These are phyloP conservation scores for Barbatosphaeria neglecta DNA, from an alignment of 495 filamentous ascomycete species.

Conservation along the genomic window DNA sequence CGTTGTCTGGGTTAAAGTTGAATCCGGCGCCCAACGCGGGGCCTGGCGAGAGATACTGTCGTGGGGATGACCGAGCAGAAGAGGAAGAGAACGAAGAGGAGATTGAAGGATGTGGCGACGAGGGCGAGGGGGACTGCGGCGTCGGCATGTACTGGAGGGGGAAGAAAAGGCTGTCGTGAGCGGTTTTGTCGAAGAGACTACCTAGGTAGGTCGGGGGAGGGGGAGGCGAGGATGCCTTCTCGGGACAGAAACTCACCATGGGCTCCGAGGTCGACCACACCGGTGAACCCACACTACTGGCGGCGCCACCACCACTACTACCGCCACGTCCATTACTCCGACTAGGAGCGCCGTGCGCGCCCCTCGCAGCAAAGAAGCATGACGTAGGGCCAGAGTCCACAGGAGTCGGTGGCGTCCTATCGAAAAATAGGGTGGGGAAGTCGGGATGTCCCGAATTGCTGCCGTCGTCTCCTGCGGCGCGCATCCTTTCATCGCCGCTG, in stretches of 20 bases:
- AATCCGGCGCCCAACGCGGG: not conserved
- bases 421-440: not conserved
- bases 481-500: not conserved
- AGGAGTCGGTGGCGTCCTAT: not conserved
- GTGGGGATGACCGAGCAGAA: not conserved
- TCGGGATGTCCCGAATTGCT: no score
- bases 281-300: not conserved
- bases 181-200: not conserved
- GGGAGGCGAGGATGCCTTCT: no score
- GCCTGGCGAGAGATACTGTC: not conserved
- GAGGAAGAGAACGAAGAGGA: not conserved
- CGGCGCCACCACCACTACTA: no score
- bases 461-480: no score
- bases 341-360: not conserved
- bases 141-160: not conserved
- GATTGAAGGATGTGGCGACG: not conserved
- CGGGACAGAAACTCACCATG: not conserved
- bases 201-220: not conserved
- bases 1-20: not conserved
- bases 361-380: not conserved
- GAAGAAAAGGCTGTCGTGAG: not conserved
- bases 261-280: not conserved
- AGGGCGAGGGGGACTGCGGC: not conserved
- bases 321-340: no score
- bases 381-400: not conserved